Conservation (phyloP, 495 filamentous ascomycete species). For the Clohesyomyces aquaticus region DNA sequence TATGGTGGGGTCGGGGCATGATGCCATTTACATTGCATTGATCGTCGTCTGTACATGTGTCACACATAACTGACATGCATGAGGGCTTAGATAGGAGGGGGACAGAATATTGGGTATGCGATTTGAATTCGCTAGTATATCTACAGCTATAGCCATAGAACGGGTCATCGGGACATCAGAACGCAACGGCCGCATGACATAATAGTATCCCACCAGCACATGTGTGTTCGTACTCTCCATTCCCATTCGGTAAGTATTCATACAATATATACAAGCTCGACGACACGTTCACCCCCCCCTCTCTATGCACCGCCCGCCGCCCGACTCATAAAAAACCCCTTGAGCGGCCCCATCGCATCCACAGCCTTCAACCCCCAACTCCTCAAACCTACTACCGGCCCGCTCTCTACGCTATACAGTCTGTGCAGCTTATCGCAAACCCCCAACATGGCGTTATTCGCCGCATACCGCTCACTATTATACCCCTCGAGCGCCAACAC, state of each 20-base stretch:
- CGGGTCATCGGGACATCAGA: too few species aligned
- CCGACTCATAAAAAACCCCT: conserved; percentile 85
- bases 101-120: too few species aligned
- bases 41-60: too few species aligned
- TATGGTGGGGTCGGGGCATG: too few species aligned
- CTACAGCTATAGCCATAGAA: too few species aligned
- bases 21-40: too few species aligned
- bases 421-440: conserved; percentile 94
- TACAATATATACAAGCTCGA: conserved; percentile 10
- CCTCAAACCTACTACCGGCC: conserved; percentile 76
- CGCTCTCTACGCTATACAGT: conserved; percentile 75
- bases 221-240: too few species aligned
- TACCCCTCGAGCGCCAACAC: conserved; percentile 78
- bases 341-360: conserved; percentile 75
- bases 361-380: conserved; percentile 77
- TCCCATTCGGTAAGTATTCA: not conserved
- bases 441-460: conserved; percentile 84
- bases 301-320: conserved; percentile 64
- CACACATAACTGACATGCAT: too few species aligned
- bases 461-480: conserved; percentile 72
- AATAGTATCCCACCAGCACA: too few species aligned
- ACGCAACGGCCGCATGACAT: too few species aligned
- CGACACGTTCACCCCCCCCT: not conserved
- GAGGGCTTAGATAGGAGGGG: too few species aligned
- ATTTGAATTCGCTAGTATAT: too few species aligned